A percentile compares a stretch with the other conserved stretches of the same genome.
phyloP scores from a whole-genome alignment of 768 basidiomycete species.

The Suillus discolor region DNA sequence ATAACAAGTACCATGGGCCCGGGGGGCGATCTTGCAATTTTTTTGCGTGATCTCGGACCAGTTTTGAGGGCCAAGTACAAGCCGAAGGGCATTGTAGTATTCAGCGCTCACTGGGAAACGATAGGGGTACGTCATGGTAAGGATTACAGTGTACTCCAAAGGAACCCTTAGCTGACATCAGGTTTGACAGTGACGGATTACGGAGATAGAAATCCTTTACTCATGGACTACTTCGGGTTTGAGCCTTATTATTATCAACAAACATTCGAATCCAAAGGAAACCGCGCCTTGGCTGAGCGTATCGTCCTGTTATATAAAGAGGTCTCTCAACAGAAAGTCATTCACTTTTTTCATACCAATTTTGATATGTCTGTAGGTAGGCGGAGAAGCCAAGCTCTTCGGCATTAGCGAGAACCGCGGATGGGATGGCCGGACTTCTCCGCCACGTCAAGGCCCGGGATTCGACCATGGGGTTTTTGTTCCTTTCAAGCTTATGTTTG shows the following conservation, averaged over 20 bases:
- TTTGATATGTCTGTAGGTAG: conserved; percentile 41
- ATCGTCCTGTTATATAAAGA: conserved; percentile 63
- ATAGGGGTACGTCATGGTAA: conserved; percentile 55
- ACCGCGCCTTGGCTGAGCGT: conserved; percentile 54
- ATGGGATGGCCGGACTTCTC: conserved; percentile 63
- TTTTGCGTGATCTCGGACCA: conserved; percentile 69
- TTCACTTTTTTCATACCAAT: not conserved
- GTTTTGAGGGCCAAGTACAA: conserved; percentile 67
- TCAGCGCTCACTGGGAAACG: conserved; percentile 86
- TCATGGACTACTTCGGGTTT: conserved; percentile 80
- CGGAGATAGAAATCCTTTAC: conserved; percentile 71
- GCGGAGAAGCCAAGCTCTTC: conserved; percentile 52
- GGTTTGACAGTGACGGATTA: conserved; percentile 67
- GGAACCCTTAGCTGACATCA: not conserved
- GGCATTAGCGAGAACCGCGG: conserved; percentile 57
- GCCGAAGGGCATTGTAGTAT: conserved; percentile 78
- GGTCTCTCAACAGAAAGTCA: conserved; percentile 30
- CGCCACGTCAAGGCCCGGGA: conserved; percentile 48
- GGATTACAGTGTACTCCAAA: conserved; percentile 14
- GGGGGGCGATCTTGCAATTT: conserved; percentile 54
- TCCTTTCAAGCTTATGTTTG: conserved; percentile 81
- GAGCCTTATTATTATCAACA: conserved; percentile 56
- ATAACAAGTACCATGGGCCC: conserved; percentile 42
- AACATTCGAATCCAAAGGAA: conserved; percentile 70
- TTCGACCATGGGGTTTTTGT: conserved; percentile 83